Evolutionary conservation across 495 filamentous ascomycete genomes (phyloP), one percentile per base, ranked within the genome.

Genomic region (Sphaerosporella brunnea): DNA sequence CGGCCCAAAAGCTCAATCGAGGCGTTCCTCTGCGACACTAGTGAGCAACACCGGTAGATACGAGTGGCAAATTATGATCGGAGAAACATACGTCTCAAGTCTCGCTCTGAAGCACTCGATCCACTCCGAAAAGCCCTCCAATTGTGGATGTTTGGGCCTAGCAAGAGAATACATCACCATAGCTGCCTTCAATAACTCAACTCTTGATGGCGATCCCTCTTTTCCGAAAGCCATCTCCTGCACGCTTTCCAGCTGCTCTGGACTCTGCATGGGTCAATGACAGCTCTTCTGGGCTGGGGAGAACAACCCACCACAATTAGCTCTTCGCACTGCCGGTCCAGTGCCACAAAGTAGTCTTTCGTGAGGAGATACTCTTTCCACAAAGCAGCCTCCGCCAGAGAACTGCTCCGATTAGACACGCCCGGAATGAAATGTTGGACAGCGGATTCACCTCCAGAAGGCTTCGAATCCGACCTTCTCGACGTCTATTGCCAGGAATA

Each of bases 381-480:
- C 11, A 16, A 48, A 4, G 23, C 19, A 3, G 26, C 23, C 26
- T 48, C 45, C 11, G 43, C 30, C 25, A 46, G 24, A 10, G 43
- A 11, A 46, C 43, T 46, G 21, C 5, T 4, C 15, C 16, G 18
- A 25, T 25, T n/a, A n/a, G n/a, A n/a, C n/a, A n/a, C n/a, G n/a
- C n/a, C n/a, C n/a, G n/a, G n/a, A n/a, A n/a, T n/a, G n/a, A n/a
- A n/a, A n/a, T n/a, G n/a, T n/a, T n/a, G n/a, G n/a, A n/a, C n/a
- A n/a, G n/a, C n/a, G n/a, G n/a, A 43, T 21, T 44, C 23, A 46
- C 43, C 13, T 46, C 30, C 25, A 46, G 19, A 46, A 46, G 8
- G 8, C 24, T n/a, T 37, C 23, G 9, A 48, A 24, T 23, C 45
- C 45, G 23, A 48, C 34, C 35, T 38, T 48, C 20, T 37, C 35